Evolutionary conservation across 2,329 filamentous ascomycete genomes (phyloP).

Genomic region (Scedosporium minutisporum): DNA sequence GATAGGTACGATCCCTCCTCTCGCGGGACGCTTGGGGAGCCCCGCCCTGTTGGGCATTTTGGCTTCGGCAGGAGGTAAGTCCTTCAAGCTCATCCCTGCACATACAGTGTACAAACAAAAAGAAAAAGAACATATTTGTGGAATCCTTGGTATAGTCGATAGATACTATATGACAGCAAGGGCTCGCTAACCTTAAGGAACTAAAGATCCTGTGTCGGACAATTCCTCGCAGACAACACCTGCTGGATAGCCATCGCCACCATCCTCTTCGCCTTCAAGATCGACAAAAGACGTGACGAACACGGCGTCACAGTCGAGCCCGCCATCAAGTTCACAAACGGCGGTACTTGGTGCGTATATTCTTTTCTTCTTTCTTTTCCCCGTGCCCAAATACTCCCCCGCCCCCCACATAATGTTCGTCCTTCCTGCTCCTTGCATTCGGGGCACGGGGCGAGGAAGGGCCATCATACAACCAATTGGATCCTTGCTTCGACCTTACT

Average conservation of each 20-base stretch:
- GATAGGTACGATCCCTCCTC: constrained; percentile 27
- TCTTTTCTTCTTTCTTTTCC: neutral
- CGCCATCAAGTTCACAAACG: constrained; percentile 19
- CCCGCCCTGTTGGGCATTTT: constrained; percentile 27
- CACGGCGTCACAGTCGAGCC: constrained; percentile 19
- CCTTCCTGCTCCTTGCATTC: neutral
- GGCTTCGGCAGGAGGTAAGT: constrained; percentile 22
- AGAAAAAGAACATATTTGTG: neutral
- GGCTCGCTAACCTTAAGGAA: neutral
- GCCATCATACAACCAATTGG: neutral
- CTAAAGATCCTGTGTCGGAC: constrained; percentile 20
- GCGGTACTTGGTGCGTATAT: constrained; percentile 20
- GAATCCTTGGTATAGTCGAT: neutral
- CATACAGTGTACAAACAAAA: neutral
- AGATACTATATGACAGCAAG: neutral
- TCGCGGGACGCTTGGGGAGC: constrained; percentile 27
- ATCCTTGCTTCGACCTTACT: neutral
- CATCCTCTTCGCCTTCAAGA: constrained; percentile 20
- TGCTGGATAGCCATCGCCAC: constrained; percentile 26
- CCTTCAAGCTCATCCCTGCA: neutral
- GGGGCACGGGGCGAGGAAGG: too few relatives aligned
- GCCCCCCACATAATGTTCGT: neutral
- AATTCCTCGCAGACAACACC: constrained; percentile 24
- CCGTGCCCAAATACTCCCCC: neutral
- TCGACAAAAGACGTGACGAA: constrained; percentile 16